These are phyloP conservation scores for Jimgerdemannia flammicorona DNA, from an alignment of 192 early-diverging fungal species.

Conservation along the genomic window DNA sequence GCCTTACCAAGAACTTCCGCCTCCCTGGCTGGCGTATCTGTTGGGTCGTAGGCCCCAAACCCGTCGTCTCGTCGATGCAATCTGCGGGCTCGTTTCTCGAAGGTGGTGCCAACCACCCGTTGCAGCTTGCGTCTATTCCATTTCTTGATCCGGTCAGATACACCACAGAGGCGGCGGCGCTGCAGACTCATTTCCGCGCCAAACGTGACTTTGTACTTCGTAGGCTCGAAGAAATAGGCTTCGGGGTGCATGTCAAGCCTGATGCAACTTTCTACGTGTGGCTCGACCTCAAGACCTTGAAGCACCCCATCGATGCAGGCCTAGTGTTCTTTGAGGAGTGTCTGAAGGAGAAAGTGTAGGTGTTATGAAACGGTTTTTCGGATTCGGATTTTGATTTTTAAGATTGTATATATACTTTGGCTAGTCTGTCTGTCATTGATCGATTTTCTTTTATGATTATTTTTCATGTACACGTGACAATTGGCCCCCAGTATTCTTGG, in stretches of 20 bases:
- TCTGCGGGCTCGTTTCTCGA: slow-evolving; percentile 47
- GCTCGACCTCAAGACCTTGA: slow-evolving; percentile 39
- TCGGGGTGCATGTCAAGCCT: slow-evolving; percentile 36
- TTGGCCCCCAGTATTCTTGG: not conserved
- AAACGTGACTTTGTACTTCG: slow-evolving; percentile 50
- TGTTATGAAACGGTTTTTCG: not conserved
- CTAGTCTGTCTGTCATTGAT: too few species aligned
- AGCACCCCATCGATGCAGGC: slow-evolving; percentile 48
- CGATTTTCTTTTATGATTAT: too few species aligned
- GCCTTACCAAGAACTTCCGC: slow-evolving; percentile 47
- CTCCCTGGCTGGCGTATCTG: slow-evolving; percentile 56
- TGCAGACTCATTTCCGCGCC: slow-evolving; percentile 43
- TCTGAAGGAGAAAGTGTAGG: slow-evolving; percentile 51
- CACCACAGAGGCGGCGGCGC: slow-evolving; percentile 31
- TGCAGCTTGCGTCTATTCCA: slow-evolving; percentile 48
- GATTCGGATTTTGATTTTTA: too few species aligned
- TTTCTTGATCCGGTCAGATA: slow-evolving; percentile 37
- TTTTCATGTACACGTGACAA: too few species aligned
- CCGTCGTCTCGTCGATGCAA: slow-evolving; percentile 44
- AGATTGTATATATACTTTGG: too few species aligned
- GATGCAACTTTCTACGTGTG: slow-evolving; percentile 55
- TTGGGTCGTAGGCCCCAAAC: slow-evolving; percentile 52
- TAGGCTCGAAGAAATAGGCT: slow-evolving; percentile 30
- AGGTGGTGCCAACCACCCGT: slow-evolving; percentile 52
- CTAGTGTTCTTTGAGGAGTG: slow-evolving; percentile 52